A percentile compares a stretch with the other conserved stretches of the same genome.
Evolutionary conservation across 371 early-diverging fungal species (phyloP).

Genomic region (Mucor irregularis): DNA sequence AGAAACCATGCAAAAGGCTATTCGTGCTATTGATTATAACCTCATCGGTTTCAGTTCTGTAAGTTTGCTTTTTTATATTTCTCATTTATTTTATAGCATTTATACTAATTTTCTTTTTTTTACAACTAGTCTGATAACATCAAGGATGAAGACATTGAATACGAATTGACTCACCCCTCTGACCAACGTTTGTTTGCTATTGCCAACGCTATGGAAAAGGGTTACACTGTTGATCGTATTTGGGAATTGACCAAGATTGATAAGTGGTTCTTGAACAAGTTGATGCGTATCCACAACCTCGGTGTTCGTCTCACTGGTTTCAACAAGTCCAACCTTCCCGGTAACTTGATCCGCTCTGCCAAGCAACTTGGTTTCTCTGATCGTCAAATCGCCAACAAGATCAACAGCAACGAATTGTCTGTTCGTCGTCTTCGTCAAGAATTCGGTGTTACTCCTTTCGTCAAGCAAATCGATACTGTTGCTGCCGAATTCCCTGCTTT

Average conservation of each 20-base stretch:
- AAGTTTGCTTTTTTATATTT: conserved; percentile 18
- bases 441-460: conserved; percentile 83
- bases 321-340: conserved; percentile 53
- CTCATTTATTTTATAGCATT: not conserved
- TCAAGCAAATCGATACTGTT: conserved; percentile 96
- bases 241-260: conserved; percentile 89
- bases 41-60: conserved; percentile 80
- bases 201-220: conserved; percentile 81
- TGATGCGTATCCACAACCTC: conserved; percentile 64
- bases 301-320: conserved; percentile 47
- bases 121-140: conserved; percentile 27
- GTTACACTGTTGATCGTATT: conserved; percentile 85
- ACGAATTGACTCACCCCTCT: conserved; percentile 81
- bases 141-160: conserved; percentile 64
- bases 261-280: conserved; percentile 93
- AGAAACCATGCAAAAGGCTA: conserved; percentile 95
- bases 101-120: conserved; percentile 11
- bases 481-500: conserved; percentile 96
- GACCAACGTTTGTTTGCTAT: conserved; percentile 92
- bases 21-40: conserved; percentile 85
- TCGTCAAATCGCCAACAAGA: conserved; percentile 71
- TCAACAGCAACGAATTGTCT: conserved; percentile 85
- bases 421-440: conserved; percentile 81
- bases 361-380: conserved; percentile 95
- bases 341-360: conserved; percentile 62